Conservation (phyloP, 1,284 basidiomycete genomes). For the Leucoagaricus sp. region DNA sequence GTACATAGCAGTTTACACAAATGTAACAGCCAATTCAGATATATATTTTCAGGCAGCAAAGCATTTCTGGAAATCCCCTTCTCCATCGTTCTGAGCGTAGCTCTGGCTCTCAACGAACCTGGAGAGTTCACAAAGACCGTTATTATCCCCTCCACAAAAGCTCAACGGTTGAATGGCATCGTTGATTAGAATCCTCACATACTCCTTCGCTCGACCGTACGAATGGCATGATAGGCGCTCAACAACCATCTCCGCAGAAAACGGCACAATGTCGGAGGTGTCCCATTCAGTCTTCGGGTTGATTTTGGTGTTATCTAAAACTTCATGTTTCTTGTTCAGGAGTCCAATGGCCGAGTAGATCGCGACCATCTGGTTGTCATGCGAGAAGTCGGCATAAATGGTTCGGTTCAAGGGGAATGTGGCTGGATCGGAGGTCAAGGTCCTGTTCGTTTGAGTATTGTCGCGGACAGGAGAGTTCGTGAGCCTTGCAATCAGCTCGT, state of each 20-base stretch:
- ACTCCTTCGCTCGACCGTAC: slow-evolving; percentile 31
- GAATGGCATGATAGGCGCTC: slow-evolving; percentile 55
- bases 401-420: slow-evolving; percentile 76
- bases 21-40: too few species aligned
- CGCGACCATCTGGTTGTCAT: slow-evolving; percentile 81
- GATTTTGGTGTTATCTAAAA: slow-evolving; percentile 43
- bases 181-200: slow-evolving; percentile 66
- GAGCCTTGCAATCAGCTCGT: slow-evolving; percentile 83
- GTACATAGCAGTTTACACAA: too few species aligned
- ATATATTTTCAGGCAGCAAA: neutral
- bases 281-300: slow-evolving; percentile 54
- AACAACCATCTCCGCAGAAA: slow-evolving; percentile 62
- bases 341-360: slow-evolving; percentile 77
- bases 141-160: slow-evolving; percentile 54
- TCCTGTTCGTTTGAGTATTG: slow-evolving; percentile 78
- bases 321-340: slow-evolving; percentile 40
- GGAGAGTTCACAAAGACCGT: slow-evolving; percentile 65
- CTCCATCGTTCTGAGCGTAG: slow-evolving; percentile 65
- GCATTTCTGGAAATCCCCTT: slow-evolving; percentile 68
- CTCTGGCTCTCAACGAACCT: slow-evolving; percentile 72
- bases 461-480: slow-evolving; percentile 62
- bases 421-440: slow-evolving; percentile 60
- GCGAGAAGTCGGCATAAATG: slow-evolving; percentile 78
- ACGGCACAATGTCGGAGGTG: slow-evolving; percentile 62
- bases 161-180: slow-evolving; percentile 64